These are phyloP conservation scores for Nothophoma quercina DNA, from an alignment of 2,329 filamentous ascomycete genomes.

Conservation along the genomic window DNA sequence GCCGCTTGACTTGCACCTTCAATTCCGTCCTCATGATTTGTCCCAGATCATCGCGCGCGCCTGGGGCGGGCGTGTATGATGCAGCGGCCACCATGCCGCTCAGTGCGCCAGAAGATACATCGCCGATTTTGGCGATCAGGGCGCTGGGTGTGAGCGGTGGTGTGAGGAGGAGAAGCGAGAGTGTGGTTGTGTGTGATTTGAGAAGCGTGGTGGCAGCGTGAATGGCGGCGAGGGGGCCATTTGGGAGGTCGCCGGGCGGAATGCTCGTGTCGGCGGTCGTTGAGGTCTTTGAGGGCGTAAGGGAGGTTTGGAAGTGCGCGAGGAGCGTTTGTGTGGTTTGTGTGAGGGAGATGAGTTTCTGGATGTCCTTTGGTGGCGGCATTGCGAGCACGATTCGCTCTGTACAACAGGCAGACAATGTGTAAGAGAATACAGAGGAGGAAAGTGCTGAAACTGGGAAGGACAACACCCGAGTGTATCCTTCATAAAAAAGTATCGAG, in stretches of 20 bases:
- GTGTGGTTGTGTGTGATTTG: conserved; percentile 83
- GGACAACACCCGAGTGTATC: too few relatives aligned
- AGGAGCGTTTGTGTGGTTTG: conserved; percentile 48
- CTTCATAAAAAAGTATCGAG: conserved; percentile 4
- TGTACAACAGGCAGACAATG: too few relatives aligned
- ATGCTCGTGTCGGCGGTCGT: neutral
- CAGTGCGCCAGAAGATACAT: conserved; percentile 76
- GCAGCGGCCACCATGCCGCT: conserved; percentile 72
- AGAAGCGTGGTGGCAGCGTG: conserved; percentile 76
- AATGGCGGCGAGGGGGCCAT: conserved; percentile 68
- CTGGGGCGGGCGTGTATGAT: conserved; percentile 22
- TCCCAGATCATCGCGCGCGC: conserved; percentile 33
- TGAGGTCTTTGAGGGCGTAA: conserved; percentile 29
- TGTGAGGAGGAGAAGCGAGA: conserved; percentile 86
- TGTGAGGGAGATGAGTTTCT: conserved; percentile 44
- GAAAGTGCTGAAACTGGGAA: too few relatives aligned
- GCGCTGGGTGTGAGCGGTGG: conserved; percentile 85
- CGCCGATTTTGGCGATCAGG: conserved; percentile 72
- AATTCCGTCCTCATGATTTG: conserved; percentile 69
- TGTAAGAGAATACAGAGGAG: too few relatives aligned
- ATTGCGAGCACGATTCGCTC: too few relatives aligned
- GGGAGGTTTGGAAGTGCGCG: conserved; percentile 46
- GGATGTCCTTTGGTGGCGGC: conserved; percentile 32
- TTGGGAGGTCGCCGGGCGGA: conserved; percentile 37
- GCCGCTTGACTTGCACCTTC: conserved; percentile 63